Base-by-base conservation (phyloP, 2,329 filamentous ascomycete species). In the Amesomyces nigricolor region DNA sequence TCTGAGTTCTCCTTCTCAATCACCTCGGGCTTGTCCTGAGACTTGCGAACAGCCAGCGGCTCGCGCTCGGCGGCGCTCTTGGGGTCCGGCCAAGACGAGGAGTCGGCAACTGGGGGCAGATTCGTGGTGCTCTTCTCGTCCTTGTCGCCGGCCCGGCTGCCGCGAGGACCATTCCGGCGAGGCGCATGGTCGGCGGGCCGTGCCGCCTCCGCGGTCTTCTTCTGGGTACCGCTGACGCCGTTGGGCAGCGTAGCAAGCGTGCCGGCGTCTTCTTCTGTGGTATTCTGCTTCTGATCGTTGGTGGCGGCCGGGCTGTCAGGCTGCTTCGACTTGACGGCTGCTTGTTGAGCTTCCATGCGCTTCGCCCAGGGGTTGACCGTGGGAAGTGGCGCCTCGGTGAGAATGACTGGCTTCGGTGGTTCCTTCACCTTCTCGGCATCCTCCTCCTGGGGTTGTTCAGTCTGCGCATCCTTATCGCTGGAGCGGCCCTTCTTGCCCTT, bases 291-390 rank as follows among this genome's bases (percentile, higher is more conserved):
- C n/a, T 74, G 67, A 57, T 81, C 80, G 32, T 73, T 47, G 35
- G 52, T 32, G 26, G 53, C 49, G 32, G 56, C n/a, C 40, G 62
- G 56, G 35, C 60, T 42, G 16, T 59, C 58, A 1, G 64, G 13
- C 3, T 63, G 58, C 64, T 77, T 79, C 22, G 70, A 68, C 68
- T 83, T 85, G 39, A 52, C 47, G 16, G 80, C 75, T 59, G 78
- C 75, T 44, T 78, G 73, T 44, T 78, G 73, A 46, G 83, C 84
- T 65, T 90, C 86, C 64, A 80, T 86, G 54, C 91, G 82, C 71
- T 91, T 83, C 60, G 85, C 81, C 92, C 94, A 99, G 59, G 91
- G 76, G 70, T 99, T 99, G 56, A 96, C 87, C 1, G 83, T 71
- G 0, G 94, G 94, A 43, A 88, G 78, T 30, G 90, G 87, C 16